Evolutionary conservation across 2,329 filamentous ascomycete species (phyloP).

Genomic region (Aspergillus intermedius): DNA sequence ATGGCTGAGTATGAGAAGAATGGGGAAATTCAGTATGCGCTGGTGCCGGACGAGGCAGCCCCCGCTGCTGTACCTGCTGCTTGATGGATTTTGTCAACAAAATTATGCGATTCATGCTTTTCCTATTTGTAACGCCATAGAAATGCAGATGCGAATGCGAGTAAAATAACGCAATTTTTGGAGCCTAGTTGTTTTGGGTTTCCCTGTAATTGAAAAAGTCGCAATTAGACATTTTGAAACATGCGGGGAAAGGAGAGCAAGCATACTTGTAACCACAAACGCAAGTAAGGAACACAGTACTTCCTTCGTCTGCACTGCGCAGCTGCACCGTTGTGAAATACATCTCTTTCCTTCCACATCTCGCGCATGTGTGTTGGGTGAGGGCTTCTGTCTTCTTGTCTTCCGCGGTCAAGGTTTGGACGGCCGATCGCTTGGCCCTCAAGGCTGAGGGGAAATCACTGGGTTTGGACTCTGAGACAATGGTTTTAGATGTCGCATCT

Average conservation of each 20-base stretch:
- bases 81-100: conserved; percentile 15
- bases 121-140: conserved; percentile 16
- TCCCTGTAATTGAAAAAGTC: conserved; percentile 19
- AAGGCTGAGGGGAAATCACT: conserved; percentile 87
- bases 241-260: background rate
- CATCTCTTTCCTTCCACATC: conserved; percentile 76
- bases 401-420: conserved; percentile 72
- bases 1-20: conserved; percentile 97
- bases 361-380: conserved; percentile 64
- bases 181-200: conserved; percentile 29
- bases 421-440: conserved; percentile 75
- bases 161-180: conserved; percentile 9
- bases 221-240: conserved; percentile 11
- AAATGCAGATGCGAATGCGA: conserved; percentile 15
- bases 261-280: conserved; percentile 76
- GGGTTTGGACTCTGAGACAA: conserved; percentile 77
- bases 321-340: conserved; percentile 79
- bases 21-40: conserved; percentile 81
- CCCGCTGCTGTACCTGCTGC: conserved; percentile 22
- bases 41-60: conserved; percentile 60
- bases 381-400: conserved; percentile 68
- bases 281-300: conserved; percentile 84
- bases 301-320: conserved; percentile 89
- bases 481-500: conserved; percentile 71
- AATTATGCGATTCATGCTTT: conserved; percentile 12